Percentiles rank a stretch among this genome's conserved stretches.
Evolutionary conservation across 169 alveolate genomes (phyloP).

Genomic region (Cyclospora cayetanensis): DNA sequence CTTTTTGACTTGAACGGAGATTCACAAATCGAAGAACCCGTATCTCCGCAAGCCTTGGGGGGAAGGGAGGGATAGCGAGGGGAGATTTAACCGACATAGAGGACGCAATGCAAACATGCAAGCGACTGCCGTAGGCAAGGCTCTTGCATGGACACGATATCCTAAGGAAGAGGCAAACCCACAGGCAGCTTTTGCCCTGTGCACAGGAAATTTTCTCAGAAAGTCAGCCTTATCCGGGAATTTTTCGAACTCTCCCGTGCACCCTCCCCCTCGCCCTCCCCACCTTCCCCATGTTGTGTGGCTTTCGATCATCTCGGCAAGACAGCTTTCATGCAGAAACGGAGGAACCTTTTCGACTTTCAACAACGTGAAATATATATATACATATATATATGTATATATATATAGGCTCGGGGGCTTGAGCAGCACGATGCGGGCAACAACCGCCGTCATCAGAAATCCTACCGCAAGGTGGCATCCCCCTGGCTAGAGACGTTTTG

Average conservation of each 20-base stretch:
- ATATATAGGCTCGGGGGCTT: neutral
- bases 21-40: too few relatives aligned
- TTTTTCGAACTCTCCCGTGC: neutral
- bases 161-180: too few relatives aligned
- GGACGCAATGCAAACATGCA: too few relatives aligned
- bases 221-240: neutral
- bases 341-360: neutral
- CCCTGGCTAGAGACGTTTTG: neutral
- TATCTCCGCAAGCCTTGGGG: too few relatives aligned
- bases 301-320: neutral
- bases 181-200: neutral
- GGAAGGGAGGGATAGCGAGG: too few relatives aligned
- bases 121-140: too few relatives aligned
- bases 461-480: neutral
- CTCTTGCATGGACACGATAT: too few relatives aligned
- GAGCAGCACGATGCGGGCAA: neutral
- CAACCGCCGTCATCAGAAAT: neutral
- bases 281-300: too few relatives aligned
- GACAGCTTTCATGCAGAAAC: neutral
- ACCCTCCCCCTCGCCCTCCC: too few relatives aligned
- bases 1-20: too few relatives aligned
- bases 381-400: too few relatives aligned
- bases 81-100: too few relatives aligned
- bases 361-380: neutral
- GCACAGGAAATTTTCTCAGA: neutral